phyloP scores from a whole-genome alignment of 306 rosid genomes.

The Biancaea sappan region DNA sequence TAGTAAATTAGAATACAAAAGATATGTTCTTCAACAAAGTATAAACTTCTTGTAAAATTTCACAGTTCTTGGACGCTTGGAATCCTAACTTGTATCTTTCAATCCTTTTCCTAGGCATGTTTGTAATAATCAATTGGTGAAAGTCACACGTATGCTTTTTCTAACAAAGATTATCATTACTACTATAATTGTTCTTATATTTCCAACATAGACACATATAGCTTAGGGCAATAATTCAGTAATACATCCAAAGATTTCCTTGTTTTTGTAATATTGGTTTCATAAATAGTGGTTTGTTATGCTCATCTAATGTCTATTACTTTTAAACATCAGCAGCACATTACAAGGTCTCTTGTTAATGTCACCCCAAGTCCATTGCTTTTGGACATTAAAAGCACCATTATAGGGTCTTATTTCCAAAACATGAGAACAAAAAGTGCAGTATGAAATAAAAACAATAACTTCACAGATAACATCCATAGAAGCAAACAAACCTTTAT shows the following conservation, averaged over 20 bases:
- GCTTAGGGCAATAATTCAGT: not conserved
- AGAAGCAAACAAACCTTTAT: conserved; percentile 50
- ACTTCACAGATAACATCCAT: not conserved
- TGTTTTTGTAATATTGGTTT: too few species aligned
- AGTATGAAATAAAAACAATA: not conserved
- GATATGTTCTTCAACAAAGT: not conserved
- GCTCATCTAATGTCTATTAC: not conserved
- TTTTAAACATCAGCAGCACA: not conserved
- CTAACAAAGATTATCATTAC: not conserved
- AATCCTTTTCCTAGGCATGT: not conserved
- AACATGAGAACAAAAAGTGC: not conserved
- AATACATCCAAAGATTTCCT: too few species aligned
- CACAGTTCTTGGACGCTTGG: not conserved
- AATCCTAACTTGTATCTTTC: not conserved
- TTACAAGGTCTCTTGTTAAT: too few species aligned
- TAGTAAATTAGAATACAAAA: not conserved
- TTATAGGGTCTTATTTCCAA: not conserved
- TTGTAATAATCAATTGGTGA: not conserved
- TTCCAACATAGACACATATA: not conserved
- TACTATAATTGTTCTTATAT: not conserved
- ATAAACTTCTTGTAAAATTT: not conserved
- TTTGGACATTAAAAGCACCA: not conserved
- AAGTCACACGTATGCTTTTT: not conserved
- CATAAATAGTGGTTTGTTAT: too few species aligned
- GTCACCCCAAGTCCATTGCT: too few species aligned